These are phyloP conservation scores for Ceriops decandra DNA, from an alignment of 345 rosid species.

Conservation along the genomic window DNA sequence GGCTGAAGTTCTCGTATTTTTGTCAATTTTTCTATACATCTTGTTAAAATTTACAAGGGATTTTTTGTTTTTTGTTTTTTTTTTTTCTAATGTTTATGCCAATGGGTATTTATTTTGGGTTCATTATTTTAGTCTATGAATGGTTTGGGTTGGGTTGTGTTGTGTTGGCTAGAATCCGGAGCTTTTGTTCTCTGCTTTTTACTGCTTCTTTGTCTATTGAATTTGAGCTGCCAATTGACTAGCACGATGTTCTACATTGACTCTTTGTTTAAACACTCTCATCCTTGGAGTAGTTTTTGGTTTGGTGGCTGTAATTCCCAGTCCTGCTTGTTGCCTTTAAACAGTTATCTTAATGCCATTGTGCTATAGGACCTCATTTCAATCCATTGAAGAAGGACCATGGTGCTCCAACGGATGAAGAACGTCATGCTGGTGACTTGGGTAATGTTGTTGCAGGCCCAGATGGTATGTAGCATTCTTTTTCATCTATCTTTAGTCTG, in stretches of 20 bases:
- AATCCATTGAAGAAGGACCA: conserved; percentile 81
- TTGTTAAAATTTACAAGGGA: conserved; percentile 5
- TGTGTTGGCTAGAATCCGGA: not conserved
- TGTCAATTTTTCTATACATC: not conserved
- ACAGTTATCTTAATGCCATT: not conserved
- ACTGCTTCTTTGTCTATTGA: not conserved
- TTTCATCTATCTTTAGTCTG: conserved; percentile 1
- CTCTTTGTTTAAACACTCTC: not conserved
- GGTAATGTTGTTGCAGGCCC: conserved; percentile 78
- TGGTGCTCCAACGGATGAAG: conserved; percentile 64
- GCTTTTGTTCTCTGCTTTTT: not conserved
- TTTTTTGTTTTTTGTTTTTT: not conserved
- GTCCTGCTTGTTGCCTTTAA: not conserved
- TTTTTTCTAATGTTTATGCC: not conserved
- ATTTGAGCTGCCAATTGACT: not conserved
- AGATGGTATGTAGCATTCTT: conserved; percentile 48
- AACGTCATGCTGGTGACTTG: conserved; percentile 95
- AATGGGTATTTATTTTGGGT: not conserved
- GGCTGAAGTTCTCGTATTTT: not conserved
- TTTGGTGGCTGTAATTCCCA: not conserved
- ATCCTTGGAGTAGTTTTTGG: not conserved
- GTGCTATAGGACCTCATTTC: conserved; percentile 74
- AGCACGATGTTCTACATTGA: not conserved
- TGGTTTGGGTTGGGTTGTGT: not conserved
- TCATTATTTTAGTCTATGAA: not conserved